These are phyloP conservation scores for Stagonosporopsis cucurbitacearum DNA, from an alignment of 2,329 filamentous ascomycete genomes.

Conservation along the genomic window DNA sequence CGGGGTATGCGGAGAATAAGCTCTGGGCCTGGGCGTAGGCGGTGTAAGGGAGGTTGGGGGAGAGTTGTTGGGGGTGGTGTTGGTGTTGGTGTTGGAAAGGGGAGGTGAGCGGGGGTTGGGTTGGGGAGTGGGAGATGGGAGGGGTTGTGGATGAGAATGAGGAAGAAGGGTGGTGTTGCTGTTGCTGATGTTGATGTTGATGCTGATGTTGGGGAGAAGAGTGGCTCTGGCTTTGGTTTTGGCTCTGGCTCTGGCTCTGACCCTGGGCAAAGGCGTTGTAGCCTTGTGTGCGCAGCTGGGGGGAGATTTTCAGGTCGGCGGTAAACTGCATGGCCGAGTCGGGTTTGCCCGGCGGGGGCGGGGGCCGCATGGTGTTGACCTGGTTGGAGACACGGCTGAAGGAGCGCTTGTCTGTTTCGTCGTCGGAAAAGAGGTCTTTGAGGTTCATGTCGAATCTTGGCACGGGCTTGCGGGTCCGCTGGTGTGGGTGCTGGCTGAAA, in stretches of 20 bases:
- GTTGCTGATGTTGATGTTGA: slow-evolving; percentile 13
- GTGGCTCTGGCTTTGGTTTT: too few relatives aligned
- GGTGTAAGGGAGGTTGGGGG: slow-evolving; percentile 40
- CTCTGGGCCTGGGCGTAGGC: slow-evolving; percentile 40
- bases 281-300: slow-evolving; percentile 43
- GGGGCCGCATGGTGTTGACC: slow-evolving; percentile 41
- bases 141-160: slow-evolving; percentile 27
- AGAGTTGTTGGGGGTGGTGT: slow-evolving; percentile 27
- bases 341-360: slow-evolving; percentile 38
- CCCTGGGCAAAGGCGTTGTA: slow-evolving; percentile 16
- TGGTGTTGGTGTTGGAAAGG: slow-evolving; percentile 31
- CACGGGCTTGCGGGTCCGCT: slow-evolving; percentile 50
- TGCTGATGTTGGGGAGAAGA: slow-evolving; percentile 20
- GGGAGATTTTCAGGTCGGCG: slow-evolving; percentile 41
- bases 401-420: slow-evolving; percentile 49
- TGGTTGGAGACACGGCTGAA: slow-evolving; percentile 47
- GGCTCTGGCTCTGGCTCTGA: slow-evolving; percentile 20
- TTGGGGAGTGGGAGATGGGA: slow-evolving; percentile 27
- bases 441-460: slow-evolving; percentile 63
- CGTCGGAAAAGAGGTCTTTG: slow-evolving; percentile 47
- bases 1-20: slow-evolving; percentile 38
- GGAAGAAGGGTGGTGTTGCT: slow-evolving; percentile 28
- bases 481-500: slow-evolving; percentile 29
- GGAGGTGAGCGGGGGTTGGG: slow-evolving; percentile 22
- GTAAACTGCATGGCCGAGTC: slow-evolving; percentile 34